Evolutionary conservation across 257 asterid species (phyloP).

Genomic region (Rehmannia glutinosa): DNA sequence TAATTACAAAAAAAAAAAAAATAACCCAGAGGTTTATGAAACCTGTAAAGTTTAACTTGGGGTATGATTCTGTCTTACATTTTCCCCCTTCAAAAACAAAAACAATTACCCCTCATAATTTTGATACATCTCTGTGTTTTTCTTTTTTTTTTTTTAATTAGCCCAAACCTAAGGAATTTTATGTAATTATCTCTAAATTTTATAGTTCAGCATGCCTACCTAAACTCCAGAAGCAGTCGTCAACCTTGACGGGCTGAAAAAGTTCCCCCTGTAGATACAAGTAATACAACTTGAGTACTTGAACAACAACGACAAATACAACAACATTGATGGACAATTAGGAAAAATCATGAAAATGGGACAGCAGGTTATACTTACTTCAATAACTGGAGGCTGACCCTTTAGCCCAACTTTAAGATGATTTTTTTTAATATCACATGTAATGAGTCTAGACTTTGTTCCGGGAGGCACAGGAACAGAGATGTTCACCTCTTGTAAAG

Average conservation of each 20-base stretch:
- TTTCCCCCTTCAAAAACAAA: too few relatives aligned
- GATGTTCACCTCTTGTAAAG: constrained; percentile 62
- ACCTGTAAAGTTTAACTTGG: too few relatives aligned
- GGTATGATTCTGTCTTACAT: too few relatives aligned
- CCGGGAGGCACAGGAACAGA: constrained; percentile 62
- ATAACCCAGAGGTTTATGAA: too few relatives aligned
- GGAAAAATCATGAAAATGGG: not conserved
- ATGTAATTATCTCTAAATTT: too few relatives aligned
- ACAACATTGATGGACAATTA: not conserved
- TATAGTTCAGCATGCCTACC: constrained; percentile 47
- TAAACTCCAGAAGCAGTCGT: constrained; percentile 70
- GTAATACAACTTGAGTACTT: not conserved
- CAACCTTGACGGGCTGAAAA: constrained; percentile 48
- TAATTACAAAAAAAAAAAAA: too few relatives aligned
- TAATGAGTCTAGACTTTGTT: constrained; percentile 37
- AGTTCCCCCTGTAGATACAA: constrained; percentile 51
- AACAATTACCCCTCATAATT: too few relatives aligned
- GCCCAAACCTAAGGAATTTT: too few relatives aligned
- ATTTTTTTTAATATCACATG: constrained; percentile 43
- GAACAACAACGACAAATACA: constrained; percentile 18
- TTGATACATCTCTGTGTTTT: too few relatives aligned
- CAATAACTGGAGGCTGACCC: constrained; percentile 44
- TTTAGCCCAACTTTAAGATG: constrained; percentile 51
- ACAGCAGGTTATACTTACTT: constrained; percentile 22
- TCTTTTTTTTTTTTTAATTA: too few relatives aligned